Conservation (phyloP, 1,284 basidiomycete genomes). For the Apiotrichum akiyoshidainum region DNA sequence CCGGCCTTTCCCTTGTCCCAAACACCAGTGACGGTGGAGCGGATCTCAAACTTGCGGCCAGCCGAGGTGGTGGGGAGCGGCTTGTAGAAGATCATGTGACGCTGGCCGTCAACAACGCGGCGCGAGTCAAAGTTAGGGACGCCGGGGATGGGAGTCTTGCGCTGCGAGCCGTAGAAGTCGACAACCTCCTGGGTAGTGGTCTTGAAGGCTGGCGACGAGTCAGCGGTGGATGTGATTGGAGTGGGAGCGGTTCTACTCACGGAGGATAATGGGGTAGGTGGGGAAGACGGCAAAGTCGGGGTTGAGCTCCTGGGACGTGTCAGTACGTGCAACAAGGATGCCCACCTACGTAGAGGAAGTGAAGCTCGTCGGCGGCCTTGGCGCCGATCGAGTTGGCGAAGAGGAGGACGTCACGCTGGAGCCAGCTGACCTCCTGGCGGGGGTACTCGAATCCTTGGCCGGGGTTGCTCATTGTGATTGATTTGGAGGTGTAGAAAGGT, state of each 20-base stretch:
- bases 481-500: background rate
- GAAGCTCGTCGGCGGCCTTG: slow-evolving; percentile 18
- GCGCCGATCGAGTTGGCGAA: slow-evolving; percentile 26
- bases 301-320: slow-evolving; percentile 16
- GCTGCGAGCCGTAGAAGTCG: slow-evolving; percentile 21
- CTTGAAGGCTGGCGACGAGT: slow-evolving; percentile 16
- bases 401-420: slow-evolving; percentile 20
- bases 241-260: slow-evolving; percentile 2
- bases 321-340: background rate
- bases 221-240: background rate
- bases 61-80: slow-evolving; percentile 15
- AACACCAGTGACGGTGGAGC: slow-evolving; percentile 18
- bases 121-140: slow-evolving; percentile 18
- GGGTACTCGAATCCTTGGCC: slow-evolving; percentile 21
- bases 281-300: slow-evolving; percentile 22
- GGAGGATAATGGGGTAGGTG: slow-evolving; percentile 21
- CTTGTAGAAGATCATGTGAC: slow-evolving; percentile 20
- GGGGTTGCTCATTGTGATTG: slow-evolving; percentile 12
- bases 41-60: slow-evolving; percentile 19
- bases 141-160: slow-evolving; percentile 12
- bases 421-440: slow-evolving; percentile 13
- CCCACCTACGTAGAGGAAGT: slow-evolving; percentile 19
- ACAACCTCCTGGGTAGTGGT: slow-evolving; percentile 16
- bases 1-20: slow-evolving; percentile 27
- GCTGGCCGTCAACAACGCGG: slow-evolving; percentile 23